A percentile compares a stretch with the other conserved stretches of the same genome.
Evolutionary conservation across 2,329 filamentous ascomycete genomes (phyloP).

Genomic region (Myriosclerotinia duriaeana): DNA sequence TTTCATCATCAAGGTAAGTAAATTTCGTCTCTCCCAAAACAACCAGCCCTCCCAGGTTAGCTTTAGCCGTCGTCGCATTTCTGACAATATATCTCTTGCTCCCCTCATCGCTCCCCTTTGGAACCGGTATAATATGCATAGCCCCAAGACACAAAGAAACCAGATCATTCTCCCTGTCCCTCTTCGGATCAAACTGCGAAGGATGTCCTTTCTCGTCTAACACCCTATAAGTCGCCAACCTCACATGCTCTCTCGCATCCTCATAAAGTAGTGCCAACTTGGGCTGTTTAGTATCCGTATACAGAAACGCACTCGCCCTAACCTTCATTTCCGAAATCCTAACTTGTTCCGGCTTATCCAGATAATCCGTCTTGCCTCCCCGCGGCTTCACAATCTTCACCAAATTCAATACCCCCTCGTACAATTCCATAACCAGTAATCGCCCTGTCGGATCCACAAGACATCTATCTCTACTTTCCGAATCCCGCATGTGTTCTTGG

Average conservation of each 20-base stretch:
- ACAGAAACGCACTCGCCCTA: slow-evolving; percentile 63
- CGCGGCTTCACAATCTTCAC: slow-evolving; percentile 57
- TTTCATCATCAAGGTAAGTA: slow-evolving; percentile 80
- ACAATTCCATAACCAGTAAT: slow-evolving; percentile 66
- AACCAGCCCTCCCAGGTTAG: slow-evolving; percentile 68
- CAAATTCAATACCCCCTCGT: slow-evolving; percentile 66
- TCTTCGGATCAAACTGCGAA: slow-evolving; percentile 55
- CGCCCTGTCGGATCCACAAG: slow-evolving; percentile 77
- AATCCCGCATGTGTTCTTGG: slow-evolving; percentile 67
- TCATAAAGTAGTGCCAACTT: slow-evolving; percentile 65
- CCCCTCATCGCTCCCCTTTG: slow-evolving; percentile 54
- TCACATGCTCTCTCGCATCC: slow-evolving; percentile 58
- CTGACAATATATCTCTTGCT: slow-evolving; percentile 61
- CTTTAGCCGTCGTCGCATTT: slow-evolving; percentile 49
- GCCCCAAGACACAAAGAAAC: slow-evolving; percentile 56
- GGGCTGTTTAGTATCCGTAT: slow-evolving; percentile 55
- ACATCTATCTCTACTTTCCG: slow-evolving; percentile 79
- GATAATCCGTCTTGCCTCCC: slow-evolving; percentile 53
- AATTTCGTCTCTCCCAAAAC: slow-evolving; percentile 79
- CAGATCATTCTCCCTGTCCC: slow-evolving; percentile 55
- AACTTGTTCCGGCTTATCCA: slow-evolving; percentile 61
- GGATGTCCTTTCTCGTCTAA: slow-evolving; percentile 56
- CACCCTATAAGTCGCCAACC: slow-evolving; percentile 59
- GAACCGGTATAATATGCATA: slow-evolving; percentile 62
- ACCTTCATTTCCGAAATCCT: slow-evolving; percentile 67